phyloP scores from a whole-genome alignment of 225 moss, liverwort and hornwort genomes.

The Antitrichia curtipendula region DNA sequence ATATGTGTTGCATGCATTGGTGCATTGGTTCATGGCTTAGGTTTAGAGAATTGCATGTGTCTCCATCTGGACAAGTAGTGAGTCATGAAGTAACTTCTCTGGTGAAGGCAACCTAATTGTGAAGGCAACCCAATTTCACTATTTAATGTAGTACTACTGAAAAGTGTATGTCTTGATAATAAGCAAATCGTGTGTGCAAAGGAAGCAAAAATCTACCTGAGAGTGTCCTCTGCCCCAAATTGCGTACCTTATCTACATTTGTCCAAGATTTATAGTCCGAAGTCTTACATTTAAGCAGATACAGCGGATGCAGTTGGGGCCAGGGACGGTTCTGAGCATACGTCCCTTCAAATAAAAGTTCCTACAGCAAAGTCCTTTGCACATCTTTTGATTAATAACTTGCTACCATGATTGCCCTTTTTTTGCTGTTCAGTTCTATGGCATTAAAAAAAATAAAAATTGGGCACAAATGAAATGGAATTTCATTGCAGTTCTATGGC shows the following conservation, averaged over 20 bases:
- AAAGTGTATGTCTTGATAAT: background rate
- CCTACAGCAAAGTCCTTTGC: background rate
- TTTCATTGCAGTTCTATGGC: too few relatives aligned
- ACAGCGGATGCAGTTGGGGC: background rate
- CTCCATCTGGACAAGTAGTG: too few relatives aligned
- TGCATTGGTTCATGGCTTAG: too few relatives aligned
- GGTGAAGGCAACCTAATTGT: too few relatives aligned
- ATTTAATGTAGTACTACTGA: too few relatives aligned
- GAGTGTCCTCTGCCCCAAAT: fast-evolving
- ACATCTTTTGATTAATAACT: background rate
- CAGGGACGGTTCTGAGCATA: background rate
- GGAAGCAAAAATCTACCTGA: background rate
- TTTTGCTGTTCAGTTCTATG: too few relatives aligned
- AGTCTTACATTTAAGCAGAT: background rate
- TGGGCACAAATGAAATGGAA: too few relatives aligned
- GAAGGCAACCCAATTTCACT: too few relatives aligned
- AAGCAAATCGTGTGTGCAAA: background rate
- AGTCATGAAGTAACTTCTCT: too few relatives aligned
- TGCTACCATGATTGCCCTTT: background rate
- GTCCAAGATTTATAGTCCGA: fast-evolving
- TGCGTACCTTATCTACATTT: background rate
- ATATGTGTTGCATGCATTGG: too few relatives aligned
- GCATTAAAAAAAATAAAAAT: too few relatives aligned
- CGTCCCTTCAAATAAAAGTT: background rate
- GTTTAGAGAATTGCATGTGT: too few relatives aligned